These are phyloP conservation scores for Chamaenerion angustifolium DNA, from an alignment of 345 rosid genomes.

Conservation along the genomic window DNA sequence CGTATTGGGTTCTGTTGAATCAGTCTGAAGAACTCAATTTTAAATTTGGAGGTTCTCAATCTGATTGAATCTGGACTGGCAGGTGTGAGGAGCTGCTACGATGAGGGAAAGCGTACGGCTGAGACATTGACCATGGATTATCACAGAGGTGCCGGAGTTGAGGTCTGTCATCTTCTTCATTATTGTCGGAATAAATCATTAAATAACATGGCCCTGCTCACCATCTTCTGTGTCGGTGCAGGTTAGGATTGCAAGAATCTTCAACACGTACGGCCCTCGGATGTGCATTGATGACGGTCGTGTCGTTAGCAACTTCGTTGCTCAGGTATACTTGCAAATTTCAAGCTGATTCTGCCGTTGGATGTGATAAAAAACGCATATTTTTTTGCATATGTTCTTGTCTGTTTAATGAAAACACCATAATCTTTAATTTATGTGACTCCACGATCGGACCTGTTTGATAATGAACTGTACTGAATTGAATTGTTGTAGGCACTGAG, in stretches of 20 bases:
- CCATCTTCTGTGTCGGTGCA: slow-evolving; percentile 18
- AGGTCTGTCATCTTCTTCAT: too few relatives aligned
- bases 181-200: too few relatives aligned
- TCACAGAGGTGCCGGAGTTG: slow-evolving; percentile 22
- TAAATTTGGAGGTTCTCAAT: too few relatives aligned
- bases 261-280: slow-evolving; percentile 89
- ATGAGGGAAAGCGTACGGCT: slow-evolving; percentile 85
- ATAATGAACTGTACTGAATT: not conserved
- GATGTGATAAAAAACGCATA: not conserved
- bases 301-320: slow-evolving; percentile 88
- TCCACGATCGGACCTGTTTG: not conserved
- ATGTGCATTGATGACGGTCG: slow-evolving; percentile 95
- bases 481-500: slow-evolving; percentile 14
- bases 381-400: not conserved
- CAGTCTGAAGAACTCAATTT: too few relatives aligned
- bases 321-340: slow-evolving; percentile 69
- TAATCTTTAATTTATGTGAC: too few relatives aligned
- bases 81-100: slow-evolving; percentile 92
- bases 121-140: slow-evolving; percentile 88
- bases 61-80: not conserved
- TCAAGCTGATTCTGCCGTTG: not conserved
- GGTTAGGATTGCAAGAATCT: slow-evolving; percentile 75
- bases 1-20: too few relatives aligned
- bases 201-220: too few relatives aligned
- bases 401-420: not conserved